Conservation (phyloP, 148 eudicot species). For the Rhododendron williamsianum region DNA sequence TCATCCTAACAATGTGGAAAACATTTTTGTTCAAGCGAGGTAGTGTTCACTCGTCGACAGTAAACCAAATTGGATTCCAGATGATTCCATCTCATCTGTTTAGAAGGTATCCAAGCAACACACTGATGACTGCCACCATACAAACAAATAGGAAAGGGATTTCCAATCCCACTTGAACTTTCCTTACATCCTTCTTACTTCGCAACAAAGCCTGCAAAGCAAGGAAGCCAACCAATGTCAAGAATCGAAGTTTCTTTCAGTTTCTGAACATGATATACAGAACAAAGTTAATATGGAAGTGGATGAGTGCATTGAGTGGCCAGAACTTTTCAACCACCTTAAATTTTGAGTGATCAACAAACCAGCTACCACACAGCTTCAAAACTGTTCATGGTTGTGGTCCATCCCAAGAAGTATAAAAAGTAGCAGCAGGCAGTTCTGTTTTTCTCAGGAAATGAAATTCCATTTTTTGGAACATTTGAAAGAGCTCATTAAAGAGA, state of each 20-base stretch:
- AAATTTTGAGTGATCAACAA: background rate
- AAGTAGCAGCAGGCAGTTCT: background rate
- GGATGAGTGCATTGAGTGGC: background rate
- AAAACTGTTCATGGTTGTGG: background rate
- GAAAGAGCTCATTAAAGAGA: background rate
- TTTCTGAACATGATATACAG: background rate
- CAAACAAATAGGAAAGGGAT: conserved; percentile 64
- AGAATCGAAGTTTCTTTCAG: background rate
- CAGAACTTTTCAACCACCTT: background rate
- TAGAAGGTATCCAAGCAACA: conserved; percentile 50
- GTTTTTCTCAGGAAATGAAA: background rate
- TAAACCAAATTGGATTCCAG: background rate
- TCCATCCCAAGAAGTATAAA: background rate
- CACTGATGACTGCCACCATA: conserved; percentile 62
- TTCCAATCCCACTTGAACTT: conserved; percentile 52
- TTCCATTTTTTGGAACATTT: background rate
- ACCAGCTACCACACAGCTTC: background rate
- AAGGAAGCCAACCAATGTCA: background rate
- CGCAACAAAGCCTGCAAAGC: conserved; percentile 45
- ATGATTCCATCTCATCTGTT: conserved; percentile 7
- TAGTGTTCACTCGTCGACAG: background rate
- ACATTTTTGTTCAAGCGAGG: background rate
- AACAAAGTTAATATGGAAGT: background rate
- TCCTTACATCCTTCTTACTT: conserved; percentile 35
- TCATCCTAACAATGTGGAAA: background rate